Evolutionary conservation across 2,329 filamentous ascomycete species (phyloP).

Genomic region (Mycosphaerelloides madeirae): DNA sequence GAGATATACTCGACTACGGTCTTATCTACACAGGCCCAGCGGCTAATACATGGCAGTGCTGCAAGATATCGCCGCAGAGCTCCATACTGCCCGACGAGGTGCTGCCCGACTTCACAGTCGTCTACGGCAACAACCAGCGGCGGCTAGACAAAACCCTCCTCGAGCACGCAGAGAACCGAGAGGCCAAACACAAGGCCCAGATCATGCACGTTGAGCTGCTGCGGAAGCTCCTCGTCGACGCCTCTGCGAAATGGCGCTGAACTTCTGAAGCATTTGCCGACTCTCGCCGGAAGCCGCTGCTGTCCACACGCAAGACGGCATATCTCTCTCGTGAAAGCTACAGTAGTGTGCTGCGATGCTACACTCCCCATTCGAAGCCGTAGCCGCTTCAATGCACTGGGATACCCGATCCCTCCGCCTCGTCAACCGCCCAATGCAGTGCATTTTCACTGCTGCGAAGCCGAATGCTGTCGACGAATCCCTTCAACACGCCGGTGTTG

Average conservation of each 20-base stretch:
- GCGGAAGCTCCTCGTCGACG: slow-evolving; percentile 32
- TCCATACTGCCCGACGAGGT: slow-evolving; percentile 34
- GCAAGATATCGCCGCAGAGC: slow-evolving; percentile 40
- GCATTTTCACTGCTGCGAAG: slow-evolving; percentile 9
- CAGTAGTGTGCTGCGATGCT: no score
- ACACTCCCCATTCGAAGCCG: slow-evolving; percentile 20
- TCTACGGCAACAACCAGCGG: slow-evolving; percentile 37
- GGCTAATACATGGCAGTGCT: slow-evolving; percentile 32
- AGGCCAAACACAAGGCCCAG: slow-evolving; percentile 30
- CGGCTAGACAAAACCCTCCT: slow-evolving; percentile 38
- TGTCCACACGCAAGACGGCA: not conserved
- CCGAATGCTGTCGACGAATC: slow-evolving; percentile 15
- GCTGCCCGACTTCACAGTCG: slow-evolving; percentile 43
- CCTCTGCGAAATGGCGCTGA: slow-evolving; percentile 32
- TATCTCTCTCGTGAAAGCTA: slow-evolving; percentile 4
- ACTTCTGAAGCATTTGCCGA: no score
- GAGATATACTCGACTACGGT: no score
- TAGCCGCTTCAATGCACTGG: slow-evolving; percentile 18
- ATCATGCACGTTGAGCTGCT: slow-evolving; percentile 31
- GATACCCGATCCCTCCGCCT: slow-evolving; percentile 12
- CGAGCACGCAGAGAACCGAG: slow-evolving; percentile 24
- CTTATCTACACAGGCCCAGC: no score
- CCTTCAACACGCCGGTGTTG: slow-evolving; percentile 12
- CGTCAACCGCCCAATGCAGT: slow-evolving; percentile 8
- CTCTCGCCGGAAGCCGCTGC: not conserved